Conservation (phyloP, 2,329 filamentous ascomycete species). For the Aspergillus versicolor region DNA sequence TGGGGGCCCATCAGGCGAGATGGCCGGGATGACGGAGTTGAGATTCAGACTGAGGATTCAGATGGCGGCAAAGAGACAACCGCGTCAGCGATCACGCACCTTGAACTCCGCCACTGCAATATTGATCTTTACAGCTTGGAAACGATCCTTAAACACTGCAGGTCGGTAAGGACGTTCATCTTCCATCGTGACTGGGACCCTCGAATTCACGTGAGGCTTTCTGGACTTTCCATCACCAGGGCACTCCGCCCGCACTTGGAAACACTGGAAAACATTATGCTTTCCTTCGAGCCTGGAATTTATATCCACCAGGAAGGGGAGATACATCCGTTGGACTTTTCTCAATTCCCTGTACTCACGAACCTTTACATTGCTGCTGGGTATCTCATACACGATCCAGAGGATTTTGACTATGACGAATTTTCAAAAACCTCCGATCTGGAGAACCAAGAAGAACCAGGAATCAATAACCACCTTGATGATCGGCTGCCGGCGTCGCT, state of each 20-base stretch:
- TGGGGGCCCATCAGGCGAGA: constrained; percentile 11
- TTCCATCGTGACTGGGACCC: constrained; percentile 11
- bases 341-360: constrained; percentile 1
- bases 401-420: constrained; percentile 5
- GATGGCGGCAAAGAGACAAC: background rate
- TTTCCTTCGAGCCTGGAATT: constrained; percentile 4
- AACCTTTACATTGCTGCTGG: constrained; percentile 3
- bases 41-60: background rate
- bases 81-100: background rate
- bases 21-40: constrained; percentile 3
- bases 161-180: constrained; percentile 7
- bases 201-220: background rate
- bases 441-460: background rate
- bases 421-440: background rate
- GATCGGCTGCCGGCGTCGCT: constrained; percentile 4
- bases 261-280: constrained; percentile 2
- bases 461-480: background rate
- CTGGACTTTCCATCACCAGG: background rate
- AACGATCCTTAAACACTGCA: background rate
- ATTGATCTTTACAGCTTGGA: background rate
- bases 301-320: constrained; percentile 3
- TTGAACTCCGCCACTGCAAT: constrained; percentile 9
- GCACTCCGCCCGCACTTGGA: constrained; percentile 1
- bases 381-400: constrained; percentile 4
- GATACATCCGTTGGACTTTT: constrained; percentile 9